phyloP scores from a whole-genome alignment of 805 yeast species.

The Wickerhamomyces sydowiorum region DNA sequence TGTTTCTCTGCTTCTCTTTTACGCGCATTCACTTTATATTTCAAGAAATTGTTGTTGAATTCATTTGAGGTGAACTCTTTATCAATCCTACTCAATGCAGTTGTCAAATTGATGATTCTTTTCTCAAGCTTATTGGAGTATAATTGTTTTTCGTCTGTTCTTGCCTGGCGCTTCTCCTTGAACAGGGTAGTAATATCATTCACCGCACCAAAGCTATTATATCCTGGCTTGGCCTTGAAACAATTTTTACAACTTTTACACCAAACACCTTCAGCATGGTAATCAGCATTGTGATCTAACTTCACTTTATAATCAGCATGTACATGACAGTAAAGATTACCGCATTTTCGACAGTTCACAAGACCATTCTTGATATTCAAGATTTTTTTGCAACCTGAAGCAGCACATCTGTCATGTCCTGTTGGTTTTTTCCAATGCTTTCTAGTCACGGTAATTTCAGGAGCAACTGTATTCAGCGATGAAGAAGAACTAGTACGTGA shows the following conservation, averaged over 20 bases:
- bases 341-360: constrained; percentile 75
- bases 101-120: constrained; percentile 43
- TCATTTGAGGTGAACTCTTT: constrained; percentile 14
- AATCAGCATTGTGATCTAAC: constrained; percentile 41
- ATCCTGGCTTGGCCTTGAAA: constrained; percentile 48
- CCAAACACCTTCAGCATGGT: constrained; percentile 58
- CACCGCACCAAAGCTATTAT: constrained; percentile 37
- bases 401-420: constrained; percentile 37
- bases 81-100: constrained; percentile 23
- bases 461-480: constrained; percentile 6
- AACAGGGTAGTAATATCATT: constrained; percentile 44
- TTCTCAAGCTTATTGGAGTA: constrained; percentile 54
- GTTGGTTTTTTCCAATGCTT: constrained; percentile 55
- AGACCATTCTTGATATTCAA: constrained; percentile 49
- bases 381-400: constrained; percentile 32
- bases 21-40: constrained; percentile 21
- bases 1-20: constrained; percentile 37
- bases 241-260: constrained; percentile 64
- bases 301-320: constrained; percentile 55
- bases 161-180: constrained; percentile 31
- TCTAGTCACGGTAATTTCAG: constrained; percentile 34
- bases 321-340: constrained; percentile 56
- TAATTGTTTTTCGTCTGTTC: constrained; percentile 44
- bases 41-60: constrained; percentile 18
- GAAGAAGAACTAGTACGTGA: constrained; percentile 9